Percentiles rank a stretch among this genome's conserved stretches.
Evolutionary conservation across 495 filamentous ascomycete species (phyloP).

Genomic region (Elaphomyces granulatus): DNA sequence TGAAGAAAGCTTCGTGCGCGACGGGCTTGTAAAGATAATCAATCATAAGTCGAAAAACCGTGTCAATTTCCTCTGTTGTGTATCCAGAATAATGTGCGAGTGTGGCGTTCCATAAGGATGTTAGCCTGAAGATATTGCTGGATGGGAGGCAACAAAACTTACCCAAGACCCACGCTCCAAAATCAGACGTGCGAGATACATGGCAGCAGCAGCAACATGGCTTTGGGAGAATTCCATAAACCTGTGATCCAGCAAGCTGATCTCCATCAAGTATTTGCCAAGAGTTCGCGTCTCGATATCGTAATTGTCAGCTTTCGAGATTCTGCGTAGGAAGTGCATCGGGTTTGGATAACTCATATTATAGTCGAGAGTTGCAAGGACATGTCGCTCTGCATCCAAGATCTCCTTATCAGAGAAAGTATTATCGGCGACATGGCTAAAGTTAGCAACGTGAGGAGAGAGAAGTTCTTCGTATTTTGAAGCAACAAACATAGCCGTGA

Average conservation of each 20-base stretch:
- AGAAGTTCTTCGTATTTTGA: conserved; percentile 98
- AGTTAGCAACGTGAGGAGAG: conserved; percentile 92
- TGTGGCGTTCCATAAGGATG: conserved; percentile 51
- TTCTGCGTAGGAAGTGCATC: conserved; percentile 97
- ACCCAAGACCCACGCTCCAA: conserved; percentile 84
- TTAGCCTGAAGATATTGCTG: conserved; percentile 12
- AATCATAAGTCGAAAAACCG: conserved; percentile 86
- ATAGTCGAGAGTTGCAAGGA: conserved; percentile 81
- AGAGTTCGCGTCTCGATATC: conserved; percentile 94
- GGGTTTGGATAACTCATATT: conserved; percentile 98
- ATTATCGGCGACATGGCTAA: conserved; percentile 91
- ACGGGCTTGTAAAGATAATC: conserved; percentile 86
- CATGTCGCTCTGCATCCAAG: conserved; percentile 88
- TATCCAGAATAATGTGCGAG: conserved; percentile 91
- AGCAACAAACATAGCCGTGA: conserved; percentile 97
- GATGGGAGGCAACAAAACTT: conserved; percentile 19
- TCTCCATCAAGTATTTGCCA: conserved; percentile 97
- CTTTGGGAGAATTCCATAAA: conserved; percentile 81
- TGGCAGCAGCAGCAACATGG: conserved; percentile 77
- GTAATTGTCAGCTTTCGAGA: conserved; percentile 97
- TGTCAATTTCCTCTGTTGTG: conserved; percentile 77
- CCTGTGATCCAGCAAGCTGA: conserved; percentile 83
- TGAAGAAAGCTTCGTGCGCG: conserved; percentile 92
- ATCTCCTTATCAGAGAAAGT: conserved; percentile 94
- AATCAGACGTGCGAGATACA: conserved; percentile 87